phyloP scores from a whole-genome alignment of 352 stramenopile species.

The Phytopythium cucurbitacearum region DNA sequence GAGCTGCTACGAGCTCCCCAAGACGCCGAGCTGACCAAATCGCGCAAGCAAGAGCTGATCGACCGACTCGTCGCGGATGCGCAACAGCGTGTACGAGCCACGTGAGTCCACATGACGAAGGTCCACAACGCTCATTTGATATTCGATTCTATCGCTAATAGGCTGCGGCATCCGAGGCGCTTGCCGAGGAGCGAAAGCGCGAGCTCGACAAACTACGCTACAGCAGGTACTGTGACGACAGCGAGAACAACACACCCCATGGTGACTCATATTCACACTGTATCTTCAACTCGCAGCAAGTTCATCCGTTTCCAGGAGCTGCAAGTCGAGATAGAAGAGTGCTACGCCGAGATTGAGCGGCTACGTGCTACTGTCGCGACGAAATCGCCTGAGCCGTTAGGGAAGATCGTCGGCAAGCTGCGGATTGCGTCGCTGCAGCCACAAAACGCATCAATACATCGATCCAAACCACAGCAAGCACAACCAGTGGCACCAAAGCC shows the following conservation, averaged over 20 bases:
- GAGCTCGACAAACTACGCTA: conserved; percentile 51
- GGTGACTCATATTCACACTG: neutral
- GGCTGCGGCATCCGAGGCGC: conserved; percentile 41
- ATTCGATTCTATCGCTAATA: conserved; percentile 8
- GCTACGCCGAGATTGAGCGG: conserved; percentile 44
- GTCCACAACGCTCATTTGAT: too few species aligned
- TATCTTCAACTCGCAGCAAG: conserved; percentile 29
- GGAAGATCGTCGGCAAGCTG: conserved; percentile 36
- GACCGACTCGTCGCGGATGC: conserved; percentile 55
- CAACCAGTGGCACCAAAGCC: neutral
- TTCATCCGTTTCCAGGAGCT: conserved; percentile 68
- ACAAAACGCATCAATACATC: too few species aligned
- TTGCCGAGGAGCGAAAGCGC: conserved; percentile 50
- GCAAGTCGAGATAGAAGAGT: conserved; percentile 59
- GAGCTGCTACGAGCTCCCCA: conserved; percentile 48
- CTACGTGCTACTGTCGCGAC: conserved; percentile 23
- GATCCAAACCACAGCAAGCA: too few species aligned
- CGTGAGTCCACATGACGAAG: too few species aligned
- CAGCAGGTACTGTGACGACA: conserved; percentile 30
- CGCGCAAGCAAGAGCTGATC: conserved; percentile 48
- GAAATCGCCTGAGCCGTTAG: neutral
- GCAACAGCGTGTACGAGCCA: conserved; percentile 38
- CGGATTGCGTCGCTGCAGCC: conserved; percentile 13
- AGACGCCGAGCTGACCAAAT: conserved; percentile 62
- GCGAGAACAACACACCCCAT: neutral